Evolutionary conservation across 768 basidiomycete species (phyloP).

Genomic region (Gloeostereum incarnatum): DNA sequence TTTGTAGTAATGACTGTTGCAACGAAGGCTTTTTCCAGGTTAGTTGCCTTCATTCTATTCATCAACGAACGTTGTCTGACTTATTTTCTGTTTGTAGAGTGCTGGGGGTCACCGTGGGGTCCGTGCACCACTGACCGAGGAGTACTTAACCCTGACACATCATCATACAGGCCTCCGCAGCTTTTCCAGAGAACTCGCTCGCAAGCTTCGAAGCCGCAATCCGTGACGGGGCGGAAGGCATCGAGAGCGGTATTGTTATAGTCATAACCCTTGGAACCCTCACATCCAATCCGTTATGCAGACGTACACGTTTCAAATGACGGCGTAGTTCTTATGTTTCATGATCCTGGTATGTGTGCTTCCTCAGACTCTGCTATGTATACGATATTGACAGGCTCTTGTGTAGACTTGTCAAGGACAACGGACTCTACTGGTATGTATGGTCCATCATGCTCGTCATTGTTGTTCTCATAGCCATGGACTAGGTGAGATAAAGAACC

Average conservation of each 20-base stretch:
- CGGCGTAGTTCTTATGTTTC: conserved; percentile 88
- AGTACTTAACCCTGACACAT: no score
- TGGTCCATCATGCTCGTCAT: not conserved
- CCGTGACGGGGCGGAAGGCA: conserved; percentile 89
- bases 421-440: conserved; percentile 62
- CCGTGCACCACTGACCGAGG: no score
- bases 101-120: no score
- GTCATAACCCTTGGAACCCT: conserved; percentile 10
- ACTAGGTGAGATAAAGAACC: conserved; percentile 58
- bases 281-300: conserved; percentile 26
- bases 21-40: no score
- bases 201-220: conserved; percentile 94
- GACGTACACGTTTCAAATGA: conserved; percentile 94
- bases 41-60: no score
- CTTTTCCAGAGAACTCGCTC: conserved; percentile 90
- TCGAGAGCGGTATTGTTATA: conserved; percentile 87
- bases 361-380: conserved; percentile 11
- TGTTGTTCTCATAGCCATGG: not conserved
- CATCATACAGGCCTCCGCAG: conserved; percentile 61
- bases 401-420: conserved; percentile 60
- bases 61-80: no score
- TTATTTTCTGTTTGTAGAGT: no score
- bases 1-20: no score
- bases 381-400: conserved; percentile 9
- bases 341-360: conserved; percentile 65